These are phyloP conservation scores for Globisporangium cystogenes DNA, from an alignment of 352 stramenopile species.

Conservation along the genomic window DNA sequence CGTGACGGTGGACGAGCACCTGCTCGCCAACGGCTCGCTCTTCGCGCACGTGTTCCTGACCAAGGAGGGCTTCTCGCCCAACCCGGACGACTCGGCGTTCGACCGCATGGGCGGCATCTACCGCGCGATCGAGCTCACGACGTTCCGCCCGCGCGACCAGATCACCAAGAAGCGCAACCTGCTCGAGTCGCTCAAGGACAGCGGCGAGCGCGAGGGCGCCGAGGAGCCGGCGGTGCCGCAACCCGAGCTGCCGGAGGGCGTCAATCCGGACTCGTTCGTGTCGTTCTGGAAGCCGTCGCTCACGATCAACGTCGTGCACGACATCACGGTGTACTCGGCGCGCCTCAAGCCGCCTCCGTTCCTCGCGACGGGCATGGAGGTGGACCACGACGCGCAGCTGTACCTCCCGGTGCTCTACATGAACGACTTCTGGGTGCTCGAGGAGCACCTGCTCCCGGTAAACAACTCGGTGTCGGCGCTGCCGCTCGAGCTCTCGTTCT, in stretches of 20 bases:
- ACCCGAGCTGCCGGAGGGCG: constrained; percentile 7
- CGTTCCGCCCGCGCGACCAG: constrained; percentile 71
- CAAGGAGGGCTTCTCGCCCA: constrained; percentile 62
- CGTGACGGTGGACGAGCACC: constrained; percentile 59
- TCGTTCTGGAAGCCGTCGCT: constrained; percentile 81
- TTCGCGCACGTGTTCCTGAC: constrained; percentile 86
- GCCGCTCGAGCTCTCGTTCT: constrained; percentile 84
- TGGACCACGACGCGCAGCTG: constrained; percentile 45
- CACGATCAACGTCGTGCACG: constrained; percentile 63
- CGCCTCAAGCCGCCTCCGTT: constrained; percentile 58
- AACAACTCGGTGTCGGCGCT: constrained; percentile 84
- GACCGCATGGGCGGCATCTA: constrained; percentile 48
- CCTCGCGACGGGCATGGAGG: constrained; percentile 45
- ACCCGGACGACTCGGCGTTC: constrained; percentile 56
- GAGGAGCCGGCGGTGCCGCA: constrained; percentile 7
- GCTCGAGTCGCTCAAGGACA: constrained; percentile 21
- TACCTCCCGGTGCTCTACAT: constrained; percentile 90
- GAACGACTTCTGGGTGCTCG: constrained; percentile 94
- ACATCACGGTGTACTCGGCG: constrained; percentile 63
- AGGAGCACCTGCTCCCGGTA: constrained; percentile 82
- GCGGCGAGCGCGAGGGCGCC: background rate
- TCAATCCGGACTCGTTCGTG: constrained; percentile 43
- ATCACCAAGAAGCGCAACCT: constrained; percentile 79
- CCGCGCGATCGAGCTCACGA: constrained; percentile 53
- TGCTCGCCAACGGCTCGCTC: constrained; percentile 70